Conservation (phyloP, 2,329 filamentous ascomycete genomes). For the Pestalotiopsis sp. region DNA sequence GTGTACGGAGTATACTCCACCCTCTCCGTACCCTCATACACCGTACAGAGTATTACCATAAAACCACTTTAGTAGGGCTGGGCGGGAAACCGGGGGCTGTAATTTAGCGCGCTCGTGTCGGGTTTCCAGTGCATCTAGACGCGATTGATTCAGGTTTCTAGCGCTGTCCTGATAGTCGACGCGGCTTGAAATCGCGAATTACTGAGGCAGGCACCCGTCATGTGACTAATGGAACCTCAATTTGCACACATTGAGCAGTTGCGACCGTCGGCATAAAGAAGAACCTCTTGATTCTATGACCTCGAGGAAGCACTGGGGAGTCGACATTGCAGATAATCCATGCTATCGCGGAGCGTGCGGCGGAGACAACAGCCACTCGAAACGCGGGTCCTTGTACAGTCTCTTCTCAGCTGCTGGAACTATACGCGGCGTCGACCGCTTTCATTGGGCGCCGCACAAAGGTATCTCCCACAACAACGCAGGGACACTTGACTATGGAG, state of each 20-base stretch:
- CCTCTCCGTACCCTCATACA: too few species aligned
- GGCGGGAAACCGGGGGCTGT: too few species aligned
- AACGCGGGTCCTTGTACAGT: neutral
- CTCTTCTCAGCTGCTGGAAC: neutral
- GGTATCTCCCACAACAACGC: neutral
- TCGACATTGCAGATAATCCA: neutral
- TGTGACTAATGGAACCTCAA: neutral
- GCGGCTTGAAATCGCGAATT: neutral
- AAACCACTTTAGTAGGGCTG: too few species aligned
- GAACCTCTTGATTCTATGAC: neutral
- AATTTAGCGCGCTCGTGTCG: neutral
- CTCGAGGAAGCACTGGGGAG: neutral
- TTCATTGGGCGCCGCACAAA: neutral
- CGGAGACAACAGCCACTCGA: neutral
- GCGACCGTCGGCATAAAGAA: neutral
- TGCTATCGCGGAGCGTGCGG: neutral
- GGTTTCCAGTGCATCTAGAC: neutral
- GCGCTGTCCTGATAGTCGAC: neutral
- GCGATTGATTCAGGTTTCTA: neutral
- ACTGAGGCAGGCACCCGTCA: conserved; percentile 1
- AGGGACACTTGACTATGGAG: conserved; percentile 18
- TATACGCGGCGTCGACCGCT: neutral
- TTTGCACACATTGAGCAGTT: neutral
- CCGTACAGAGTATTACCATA: too few species aligned
- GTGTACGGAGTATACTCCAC: too few species aligned